Evolutionary conservation across 2,329 filamentous ascomycete species (phyloP).

Genomic region (Epichloe sp.): DNA sequence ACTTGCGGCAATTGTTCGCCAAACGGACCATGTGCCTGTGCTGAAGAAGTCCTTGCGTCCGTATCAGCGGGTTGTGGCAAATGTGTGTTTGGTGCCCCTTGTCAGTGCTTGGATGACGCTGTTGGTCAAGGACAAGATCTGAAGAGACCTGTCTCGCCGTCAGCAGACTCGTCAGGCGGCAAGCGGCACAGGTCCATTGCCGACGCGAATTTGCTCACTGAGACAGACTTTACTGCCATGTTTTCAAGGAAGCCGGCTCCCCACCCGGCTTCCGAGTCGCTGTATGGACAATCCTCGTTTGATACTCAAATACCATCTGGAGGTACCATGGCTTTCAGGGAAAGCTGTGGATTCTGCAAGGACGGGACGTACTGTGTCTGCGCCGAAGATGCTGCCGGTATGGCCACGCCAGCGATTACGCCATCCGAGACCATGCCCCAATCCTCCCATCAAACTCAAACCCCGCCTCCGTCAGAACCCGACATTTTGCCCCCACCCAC

Average conservation of each 20-base stretch:
- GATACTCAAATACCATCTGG: constrained; percentile 20
- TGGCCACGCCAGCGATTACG: constrained; percentile 26
- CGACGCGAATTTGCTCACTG: constrained; percentile 39
- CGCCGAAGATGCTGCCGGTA: constrained; percentile 43
- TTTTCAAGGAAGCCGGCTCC: constrained; percentile 36
- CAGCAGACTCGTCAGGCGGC: constrained; percentile 28
- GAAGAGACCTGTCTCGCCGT: constrained; percentile 38
- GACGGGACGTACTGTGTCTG: constrained; percentile 75
- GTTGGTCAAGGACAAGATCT: constrained; percentile 22
- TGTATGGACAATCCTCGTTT: constrained; percentile 1
- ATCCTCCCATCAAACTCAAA: constrained; percentile 36
- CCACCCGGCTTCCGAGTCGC: background rate
- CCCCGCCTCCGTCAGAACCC: constrained; percentile 47
- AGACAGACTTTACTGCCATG: constrained; percentile 62
- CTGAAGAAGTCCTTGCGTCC: constrained; percentile 43
- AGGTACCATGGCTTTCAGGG: constrained; percentile 35
- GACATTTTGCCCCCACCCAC: constrained; percentile 39
- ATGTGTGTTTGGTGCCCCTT: constrained; percentile 49
- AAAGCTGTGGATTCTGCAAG: constrained; percentile 71
- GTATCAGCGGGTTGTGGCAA: constrained; percentile 48
- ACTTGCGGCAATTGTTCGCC: constrained; percentile 45
- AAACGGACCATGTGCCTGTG: constrained; percentile 42
- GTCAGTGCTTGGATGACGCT: constrained; percentile 51
- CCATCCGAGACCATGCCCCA: constrained; percentile 27
- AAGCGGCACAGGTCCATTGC: constrained; percentile 39